Percentiles rank a stretch among this genome's conserved stretches.
These are phyloP conservation scores for Phyllosticta capitalensis DNA, from an alignment of 2,329 filamentous ascomycete genomes.

Conservation along the genomic window DNA sequence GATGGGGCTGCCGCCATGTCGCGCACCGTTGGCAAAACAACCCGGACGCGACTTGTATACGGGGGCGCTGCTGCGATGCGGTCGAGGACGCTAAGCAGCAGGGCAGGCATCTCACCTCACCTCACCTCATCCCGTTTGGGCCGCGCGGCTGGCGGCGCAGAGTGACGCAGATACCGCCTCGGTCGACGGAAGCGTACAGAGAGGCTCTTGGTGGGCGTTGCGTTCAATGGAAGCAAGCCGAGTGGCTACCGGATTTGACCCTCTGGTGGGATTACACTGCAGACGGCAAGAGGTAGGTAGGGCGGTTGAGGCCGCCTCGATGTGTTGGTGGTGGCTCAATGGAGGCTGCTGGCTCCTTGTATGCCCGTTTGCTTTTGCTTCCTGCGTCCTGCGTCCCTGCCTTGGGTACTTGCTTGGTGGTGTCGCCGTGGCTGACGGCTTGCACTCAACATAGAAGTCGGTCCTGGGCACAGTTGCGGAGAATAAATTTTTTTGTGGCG, in stretches of 20 bases:
- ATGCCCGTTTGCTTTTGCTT: neutral
- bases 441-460: neutral
- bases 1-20: neutral
- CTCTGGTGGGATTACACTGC: neutral
- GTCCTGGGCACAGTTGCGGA: neutral
- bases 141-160: neutral
- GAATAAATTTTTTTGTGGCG: neutral
- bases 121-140: neutral
- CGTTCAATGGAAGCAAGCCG: neutral
- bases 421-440: neutral
- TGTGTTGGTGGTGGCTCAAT: neutral
- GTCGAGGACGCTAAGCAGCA: neutral
- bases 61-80: neutral
- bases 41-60: too few species aligned
- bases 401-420: neutral
- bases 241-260: neutral
- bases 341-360: neutral
- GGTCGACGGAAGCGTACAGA: neutral
- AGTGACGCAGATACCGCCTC: neutral
- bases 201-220: neutral
- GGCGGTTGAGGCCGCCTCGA: neutral
- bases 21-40: neutral
- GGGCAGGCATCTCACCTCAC: too few species aligned
- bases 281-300: neutral
- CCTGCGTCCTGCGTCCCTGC: neutral